Base-by-base conservation (phyloP, 352 stramenopile species). In the Globisporangium sylvaticum region DNA sequence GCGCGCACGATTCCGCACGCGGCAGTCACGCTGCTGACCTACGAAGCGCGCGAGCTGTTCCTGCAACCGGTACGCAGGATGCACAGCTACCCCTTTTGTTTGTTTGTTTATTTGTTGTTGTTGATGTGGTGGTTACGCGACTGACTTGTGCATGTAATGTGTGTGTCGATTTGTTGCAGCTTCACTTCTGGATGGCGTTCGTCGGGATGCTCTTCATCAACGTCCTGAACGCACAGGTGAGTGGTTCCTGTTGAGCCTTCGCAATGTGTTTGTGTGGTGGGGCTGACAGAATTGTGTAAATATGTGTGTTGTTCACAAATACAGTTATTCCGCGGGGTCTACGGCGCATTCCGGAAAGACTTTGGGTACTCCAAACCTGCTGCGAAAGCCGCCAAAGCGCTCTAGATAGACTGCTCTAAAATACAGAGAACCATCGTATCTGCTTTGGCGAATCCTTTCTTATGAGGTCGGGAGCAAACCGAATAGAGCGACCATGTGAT, bases 151-250 rank as follows among this genome's bases (percentile, higher is more conserved):
- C 18, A 24, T 22, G 14, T 44, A 12, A 20, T 18, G 37, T 20
- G 20, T 15, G 27, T 27, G 14, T 18, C 24, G 25, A 0, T 52
- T 14, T 37, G 12, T 1, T 32, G 20, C 57, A 89, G 79, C 46
- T 76, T 20, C 79, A 90, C 65, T 93, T 90, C 42, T 73, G 25
- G 53, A 93, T 89, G 76, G 85, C 85, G n/a, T 91, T 93, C 62
- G 63, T 74, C 3, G 85, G 85, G 54, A 93, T 91, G 53, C 52
- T 93, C 25, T 84, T 93, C 62, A 90, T 93, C 63, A 88, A 91
- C 59, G 22, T 83, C 32, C 72, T 91, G 7, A 93, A 93, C 58
- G 48, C 58, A 15, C 78, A 90, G 61, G 83, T 91, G 54, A 37
- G 67, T 70, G 7, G 3, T 25, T 18, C 37, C 29, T 14, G 24